phyloP scores from a whole-genome alignment of 2,329 filamentous ascomycete genomes.

The Zymoseptoria brevis region DNA sequence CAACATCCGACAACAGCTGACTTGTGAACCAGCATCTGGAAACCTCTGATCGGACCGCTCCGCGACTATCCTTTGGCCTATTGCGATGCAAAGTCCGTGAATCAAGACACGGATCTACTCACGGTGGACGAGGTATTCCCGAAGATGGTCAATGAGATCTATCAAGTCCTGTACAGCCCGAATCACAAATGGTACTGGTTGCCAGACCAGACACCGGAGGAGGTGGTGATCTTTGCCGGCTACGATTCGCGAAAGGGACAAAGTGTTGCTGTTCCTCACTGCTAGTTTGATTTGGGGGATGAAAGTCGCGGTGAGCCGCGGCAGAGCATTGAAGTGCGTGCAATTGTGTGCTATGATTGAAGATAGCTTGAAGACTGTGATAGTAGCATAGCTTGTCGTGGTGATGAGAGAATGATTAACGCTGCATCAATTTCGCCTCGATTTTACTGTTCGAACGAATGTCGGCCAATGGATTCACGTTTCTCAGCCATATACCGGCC shows the following conservation, averaged over 20 bases:
- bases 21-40: not conserved
- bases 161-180: slow-evolving; percentile 6
- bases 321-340: slow-evolving; percentile 4
- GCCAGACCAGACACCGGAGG: slow-evolving; percentile 3
- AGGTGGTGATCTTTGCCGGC: slow-evolving; percentile 3
- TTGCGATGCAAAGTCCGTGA: not conserved
- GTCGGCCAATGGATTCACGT: not conserved
- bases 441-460: not conserved
- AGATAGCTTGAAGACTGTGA: not conserved
- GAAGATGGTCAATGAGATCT: slow-evolving; percentile 5
- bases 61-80: not conserved
- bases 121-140: slow-evolving; percentile 5
- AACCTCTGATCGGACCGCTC: not conserved
- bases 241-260: slow-evolving; percentile 3
- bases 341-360: slow-evolving; percentile 1
- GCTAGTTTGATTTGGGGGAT: slow-evolving; percentile 1
- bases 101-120: not conserved
- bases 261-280: slow-evolving; percentile 1
- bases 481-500: not conserved
- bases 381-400: not conserved
- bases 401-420: not conserved
- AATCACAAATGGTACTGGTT: slow-evolving; percentile 7
- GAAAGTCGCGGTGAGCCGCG: slow-evolving; percentile 1
- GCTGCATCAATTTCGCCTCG: not conserved
- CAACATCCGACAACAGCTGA: not conserved